Evolutionary conservation across 2,329 filamentous ascomycete genomes (phyloP).

Genomic region (Dactylellina haptotyla): DNA sequence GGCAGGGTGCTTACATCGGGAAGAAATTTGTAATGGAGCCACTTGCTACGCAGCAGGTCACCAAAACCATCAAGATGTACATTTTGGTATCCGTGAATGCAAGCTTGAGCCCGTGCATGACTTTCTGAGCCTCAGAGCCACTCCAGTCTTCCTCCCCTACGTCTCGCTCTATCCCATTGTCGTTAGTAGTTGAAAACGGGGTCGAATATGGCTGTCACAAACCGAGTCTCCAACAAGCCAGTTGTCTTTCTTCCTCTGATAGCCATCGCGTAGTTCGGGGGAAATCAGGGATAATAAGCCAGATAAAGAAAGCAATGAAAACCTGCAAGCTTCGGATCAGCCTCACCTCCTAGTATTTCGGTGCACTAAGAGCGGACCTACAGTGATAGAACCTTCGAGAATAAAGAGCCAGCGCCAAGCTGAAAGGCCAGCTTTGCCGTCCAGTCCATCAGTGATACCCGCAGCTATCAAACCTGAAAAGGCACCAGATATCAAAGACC

Average conservation of each 20-base stretch:
- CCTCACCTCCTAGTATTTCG: background rate
- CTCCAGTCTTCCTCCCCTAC: slow-evolving; percentile 73
- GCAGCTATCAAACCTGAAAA: slow-evolving; percentile 75
- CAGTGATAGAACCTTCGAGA: slow-evolving; percentile 74
- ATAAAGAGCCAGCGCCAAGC: slow-evolving; percentile 77
- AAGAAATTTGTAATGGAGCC: slow-evolving; percentile 75
- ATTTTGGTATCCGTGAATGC: slow-evolving; percentile 71
- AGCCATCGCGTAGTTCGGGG: slow-evolving; percentile 72
- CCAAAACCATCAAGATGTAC: slow-evolving; percentile 69
- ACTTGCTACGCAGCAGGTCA: slow-evolving; percentile 69
- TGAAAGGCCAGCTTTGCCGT: slow-evolving; percentile 67
- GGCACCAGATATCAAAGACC: slow-evolving; percentile 75
- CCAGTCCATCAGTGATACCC: slow-evolving; percentile 74
- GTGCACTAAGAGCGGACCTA: background rate
- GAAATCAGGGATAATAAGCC: slow-evolving; percentile 74
- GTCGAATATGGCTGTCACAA: background rate
- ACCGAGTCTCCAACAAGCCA: slow-evolving; percentile 70
- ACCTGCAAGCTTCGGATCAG: slow-evolving; percentile 60
- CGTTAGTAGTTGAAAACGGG: background rate
- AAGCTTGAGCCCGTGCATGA: slow-evolving; percentile 68
- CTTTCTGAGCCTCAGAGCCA: slow-evolving; percentile 68
- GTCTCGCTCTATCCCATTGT: slow-evolving; percentile 60
- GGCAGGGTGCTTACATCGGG: slow-evolving; percentile 63
- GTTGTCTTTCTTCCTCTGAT: slow-evolving; percentile 68
- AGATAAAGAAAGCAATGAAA: slow-evolving; percentile 68